Conservation (phyloP, 1,139 yeast genomes). For the Magnusiomyces tetraspermus region DNA sequence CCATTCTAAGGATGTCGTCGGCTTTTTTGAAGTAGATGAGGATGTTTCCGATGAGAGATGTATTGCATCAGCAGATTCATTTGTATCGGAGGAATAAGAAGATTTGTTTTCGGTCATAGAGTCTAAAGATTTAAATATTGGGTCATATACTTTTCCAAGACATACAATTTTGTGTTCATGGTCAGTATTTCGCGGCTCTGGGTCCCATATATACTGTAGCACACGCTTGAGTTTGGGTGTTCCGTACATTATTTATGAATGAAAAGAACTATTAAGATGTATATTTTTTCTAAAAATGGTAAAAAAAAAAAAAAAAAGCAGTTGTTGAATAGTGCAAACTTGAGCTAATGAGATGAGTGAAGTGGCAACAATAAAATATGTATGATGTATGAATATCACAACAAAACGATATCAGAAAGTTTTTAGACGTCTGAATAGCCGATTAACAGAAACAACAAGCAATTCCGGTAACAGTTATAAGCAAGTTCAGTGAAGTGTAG, state of each 20-base stretch:
- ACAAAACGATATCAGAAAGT: no score
- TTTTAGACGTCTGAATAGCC: no score
- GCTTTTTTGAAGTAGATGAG: not conserved
- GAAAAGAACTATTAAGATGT: not conserved
- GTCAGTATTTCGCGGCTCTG: conserved; percentile 36
- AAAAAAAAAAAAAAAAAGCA: not conserved
- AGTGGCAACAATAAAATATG: no score
- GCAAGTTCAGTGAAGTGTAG: no score
- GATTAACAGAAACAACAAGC: no score
- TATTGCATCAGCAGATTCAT: not conserved
- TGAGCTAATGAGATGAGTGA: not conserved
- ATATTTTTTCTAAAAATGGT: no score
- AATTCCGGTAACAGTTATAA: no score
- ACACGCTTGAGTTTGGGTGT: conserved; percentile 26
- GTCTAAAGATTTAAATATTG: not conserved
- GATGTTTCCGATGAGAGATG: not conserved
- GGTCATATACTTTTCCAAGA: conserved; percentile 34
- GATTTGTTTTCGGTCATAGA: not conserved
- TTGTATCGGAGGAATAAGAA: not conserved
- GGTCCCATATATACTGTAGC: conserved; percentile 38
- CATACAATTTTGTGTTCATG: conserved; percentile 34
- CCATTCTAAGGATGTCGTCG: conserved; percentile 29
- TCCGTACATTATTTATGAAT: conserved; percentile 2
- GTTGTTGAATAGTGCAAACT: not conserved
- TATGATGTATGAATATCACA: no score